A percentile compares a stretch with the other conserved stretches of the same genome.
phyloP scores from a whole-genome alignment of 2,329 filamentous ascomycete genomes.

The Phaeosphaeriaceae sp. region DNA sequence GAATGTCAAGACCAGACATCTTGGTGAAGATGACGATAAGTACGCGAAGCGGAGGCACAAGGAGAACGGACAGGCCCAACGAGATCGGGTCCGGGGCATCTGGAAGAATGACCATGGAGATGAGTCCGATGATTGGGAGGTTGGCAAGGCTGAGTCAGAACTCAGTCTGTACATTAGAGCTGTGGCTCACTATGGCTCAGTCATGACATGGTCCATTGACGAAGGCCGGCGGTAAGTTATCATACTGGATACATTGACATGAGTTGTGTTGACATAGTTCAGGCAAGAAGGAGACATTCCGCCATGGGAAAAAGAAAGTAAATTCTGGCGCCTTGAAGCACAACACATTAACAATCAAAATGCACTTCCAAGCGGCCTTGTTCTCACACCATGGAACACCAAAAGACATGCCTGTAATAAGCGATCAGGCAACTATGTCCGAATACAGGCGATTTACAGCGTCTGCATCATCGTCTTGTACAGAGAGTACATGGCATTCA shows the following conservation, averaged over 20 bases:
- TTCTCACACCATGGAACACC: no score
- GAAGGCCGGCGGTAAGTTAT: conserved; percentile 59
- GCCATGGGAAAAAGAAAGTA: conserved; percentile 66
- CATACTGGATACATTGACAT: neutral
- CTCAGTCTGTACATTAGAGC: conserved; percentile 61
- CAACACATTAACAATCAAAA: no score
- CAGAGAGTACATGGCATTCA: conserved; percentile 72
- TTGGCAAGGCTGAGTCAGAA: conserved; percentile 57
- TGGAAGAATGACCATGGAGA: neutral
- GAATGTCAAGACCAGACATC: conserved; percentile 57
- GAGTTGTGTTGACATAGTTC: conserved; percentile 8
- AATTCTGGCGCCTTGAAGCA: conserved; percentile 63
- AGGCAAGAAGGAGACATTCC: conserved; percentile 52
- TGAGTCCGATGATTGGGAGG: conserved; percentile 58
- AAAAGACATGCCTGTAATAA: no score
- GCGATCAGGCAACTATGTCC: conserved; percentile 69
- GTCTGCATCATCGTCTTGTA: conserved; percentile 73
- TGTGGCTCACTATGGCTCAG: conserved; percentile 62
- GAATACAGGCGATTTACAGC: conserved; percentile 70
- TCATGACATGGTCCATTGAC: conserved; percentile 65
- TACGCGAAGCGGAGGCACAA: conserved; percentile 18
- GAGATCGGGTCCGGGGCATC: conserved; percentile 6
- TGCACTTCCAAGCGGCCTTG: no score
- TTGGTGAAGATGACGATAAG: conserved; percentile 25
- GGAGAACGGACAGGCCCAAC: conserved; percentile 4